phyloP scores from a whole-genome alignment of 2,329 filamentous ascomycete genomes.

The Fusarium sp. region DNA sequence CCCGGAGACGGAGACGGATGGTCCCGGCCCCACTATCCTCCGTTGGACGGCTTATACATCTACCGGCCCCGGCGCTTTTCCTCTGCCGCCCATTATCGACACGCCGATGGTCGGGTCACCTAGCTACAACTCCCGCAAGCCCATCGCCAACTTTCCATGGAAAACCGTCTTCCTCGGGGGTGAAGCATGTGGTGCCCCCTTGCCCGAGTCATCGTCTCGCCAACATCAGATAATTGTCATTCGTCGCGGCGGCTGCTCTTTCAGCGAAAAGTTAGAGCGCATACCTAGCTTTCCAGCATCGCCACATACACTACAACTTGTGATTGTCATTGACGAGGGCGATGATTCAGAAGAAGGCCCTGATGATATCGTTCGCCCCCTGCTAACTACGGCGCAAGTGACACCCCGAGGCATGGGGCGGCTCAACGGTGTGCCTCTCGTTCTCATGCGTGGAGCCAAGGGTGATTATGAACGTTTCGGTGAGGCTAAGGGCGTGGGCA shows the following conservation, averaged over 20 bases:
- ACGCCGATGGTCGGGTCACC: conserved; percentile 58
- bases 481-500: conserved; percentile 73
- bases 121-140: conserved; percentile 53
- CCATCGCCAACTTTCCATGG: conserved; percentile 69
- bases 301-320: conserved; percentile 75
- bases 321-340: conserved; percentile 76
- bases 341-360: conserved; percentile 44
- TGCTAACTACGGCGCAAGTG: conserved; percentile 79
- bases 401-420: conserved; percentile 76
- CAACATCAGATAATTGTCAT: conserved; percentile 83
- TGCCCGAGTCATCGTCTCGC: conserved; percentile 62
- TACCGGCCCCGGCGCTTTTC: conserved; percentile 69
- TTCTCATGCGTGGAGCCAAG: conserved; percentile 81
- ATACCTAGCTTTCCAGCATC: conserved; percentile 81
- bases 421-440: conserved; percentile 79
- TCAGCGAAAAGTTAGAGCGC: conserved; percentile 82
- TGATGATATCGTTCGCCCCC: conserved; percentile 62
- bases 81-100: conserved; percentile 73
- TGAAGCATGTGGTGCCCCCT: conserved; percentile 70
- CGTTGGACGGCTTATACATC: conserved; percentile 65
- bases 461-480: conserved; percentile 69
- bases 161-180: conserved; percentile 76
- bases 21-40: conserved; percentile 55
- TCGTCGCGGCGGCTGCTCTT: conserved; percentile 84
- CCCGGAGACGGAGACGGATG: conserved; percentile 44